Base-by-base conservation (phyloP, 2,329 filamentous ascomycete species). In the Cladosporium sp. region DNA sequence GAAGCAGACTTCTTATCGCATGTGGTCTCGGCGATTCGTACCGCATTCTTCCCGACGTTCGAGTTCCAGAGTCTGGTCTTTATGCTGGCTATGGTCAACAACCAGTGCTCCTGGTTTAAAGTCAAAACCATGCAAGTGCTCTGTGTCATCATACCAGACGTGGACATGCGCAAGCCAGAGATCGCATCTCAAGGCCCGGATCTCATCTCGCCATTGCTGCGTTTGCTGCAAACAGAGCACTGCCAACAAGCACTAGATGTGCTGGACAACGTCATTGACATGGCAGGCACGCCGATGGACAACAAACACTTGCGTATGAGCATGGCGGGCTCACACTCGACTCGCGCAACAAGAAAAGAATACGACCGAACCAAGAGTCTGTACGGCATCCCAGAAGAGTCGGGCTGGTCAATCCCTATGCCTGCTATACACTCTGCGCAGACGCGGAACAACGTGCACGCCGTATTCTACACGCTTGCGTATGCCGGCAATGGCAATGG, bases 261-360 rank as follows among this genome's bases (percentile, higher is more conserved):
- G 0, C 82, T 99, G 66, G 95, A 99, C 77, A 91, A 94, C 69
- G 95, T 98, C 71, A 96, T 97, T 86, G 92, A 91, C 30, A 94
- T 98, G 82, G 93, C 93, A 0, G 91, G 92, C 5, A 82, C 79
- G 34, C 91, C 94, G 1, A 92, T 97, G 85, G 95, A 98, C 77
- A 92, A 91, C 72, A 92, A 97, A 72, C 93, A 98, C 74, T 81
- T 99, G 66, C 88, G 95, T 46, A 99, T 99, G 96, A 98, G 94
- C 78, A 97, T 99, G 92, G 93, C 93, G 5, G 90, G 91, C 14
- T 89, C 91, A 1, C 92, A 93, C 2, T 95, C 93, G 0, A 83
- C 77, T 63, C 90, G 91, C 71, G 88, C 90, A 0, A 90, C 95
- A 58, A 89, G 92, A 58, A 98, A 97, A 76, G 93, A 98, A 78